Base-by-base conservation (phyloP, 108 stramenopile species). In the Aureococcus anophagefferens region DNA sequence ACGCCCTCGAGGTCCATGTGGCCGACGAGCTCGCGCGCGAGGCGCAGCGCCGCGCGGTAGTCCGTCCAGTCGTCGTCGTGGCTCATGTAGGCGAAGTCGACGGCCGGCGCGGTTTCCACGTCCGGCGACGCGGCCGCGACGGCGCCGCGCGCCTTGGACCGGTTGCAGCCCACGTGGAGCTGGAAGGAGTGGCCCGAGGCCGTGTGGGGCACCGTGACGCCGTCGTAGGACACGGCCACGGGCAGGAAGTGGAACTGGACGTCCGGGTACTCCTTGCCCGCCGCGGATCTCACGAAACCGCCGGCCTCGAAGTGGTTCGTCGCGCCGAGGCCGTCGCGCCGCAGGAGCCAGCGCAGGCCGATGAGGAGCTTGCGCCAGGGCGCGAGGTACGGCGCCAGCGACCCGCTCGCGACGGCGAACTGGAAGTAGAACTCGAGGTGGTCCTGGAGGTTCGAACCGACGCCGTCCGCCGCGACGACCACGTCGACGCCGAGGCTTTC, bases 381-480 rank as follows among this genome's bases (percentile, higher is more conserved):
- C 9, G n/a, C n/a, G n/a, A n/a, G n/a, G n/a, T n/a, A n/a, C n/a
- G n/a, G n/a, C n/a, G n/a, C n/a, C n/a, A n/a, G n/a, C n/a, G n/a
- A n/a, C n/a, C n/a, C n/a, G n/a, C n/a, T n/a, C n/a, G n/a, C n/a
- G n/a, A n/a, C 40, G 40, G 40, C 70, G 63, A 71, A 30, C 18
- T 33, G 25, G 51, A 83, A 33, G 40, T 68, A 74, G n/a, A n/a
- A n/a, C n/a, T n/a, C n/a, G n/a, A 74, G 63, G 63, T 88, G 87
- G 81, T 88, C 87, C 46, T 79, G 76, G 25, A 88, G 65, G 68
- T 86, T 84, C 35, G 71, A 45, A n/a, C 89, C 90, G 1, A 91
- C 87, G 64, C 73, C 65, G 7, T 83, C 81, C 34, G 65, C 35
- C 64, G 78, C 69, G 28, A 68, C 71, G 21, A 84, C 76, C 30